phyloP scores from a whole-genome alignment of 2,329 filamentous ascomycete genomes.

The Achaetomium macrosporum region DNA sequence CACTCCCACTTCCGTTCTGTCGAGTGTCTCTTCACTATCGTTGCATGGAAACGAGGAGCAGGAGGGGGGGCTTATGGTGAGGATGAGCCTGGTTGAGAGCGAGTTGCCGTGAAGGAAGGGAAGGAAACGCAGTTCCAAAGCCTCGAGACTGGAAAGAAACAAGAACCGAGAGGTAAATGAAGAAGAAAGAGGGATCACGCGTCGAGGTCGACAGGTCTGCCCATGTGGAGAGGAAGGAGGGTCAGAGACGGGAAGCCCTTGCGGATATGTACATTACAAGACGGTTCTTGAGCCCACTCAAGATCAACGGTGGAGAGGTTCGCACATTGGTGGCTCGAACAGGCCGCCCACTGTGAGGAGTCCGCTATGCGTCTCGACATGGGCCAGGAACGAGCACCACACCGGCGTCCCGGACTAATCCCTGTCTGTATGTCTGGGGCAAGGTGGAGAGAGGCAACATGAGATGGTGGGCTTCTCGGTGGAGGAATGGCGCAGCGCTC shows the following conservation, averaged over 20 bases:
- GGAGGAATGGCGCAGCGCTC: constrained; percentile 34
- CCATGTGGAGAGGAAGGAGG: constrained; percentile 40
- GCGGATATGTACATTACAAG: constrained; percentile 46
- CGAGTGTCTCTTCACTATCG: constrained; percentile 16
- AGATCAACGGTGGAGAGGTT: constrained; percentile 34
- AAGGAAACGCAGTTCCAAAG: constrained; percentile 38
- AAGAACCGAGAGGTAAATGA: constrained; percentile 44
- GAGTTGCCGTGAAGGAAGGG: constrained; percentile 39
- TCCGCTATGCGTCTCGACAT: constrained; percentile 38
- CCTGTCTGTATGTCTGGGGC: constrained; percentile 39
- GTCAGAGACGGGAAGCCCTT: constrained; percentile 35
- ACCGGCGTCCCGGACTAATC: constrained; percentile 21
- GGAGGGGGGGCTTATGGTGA: constrained; percentile 14
- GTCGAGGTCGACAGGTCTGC: constrained; percentile 42
- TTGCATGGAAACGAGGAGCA: constrained; percentile 8
- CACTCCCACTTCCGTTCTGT: constrained; percentile 6
- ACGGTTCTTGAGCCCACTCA: constrained; percentile 29
- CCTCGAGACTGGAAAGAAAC: constrained; percentile 42
- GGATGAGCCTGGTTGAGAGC: constrained; percentile 17
- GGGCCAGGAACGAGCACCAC: constrained; percentile 26
- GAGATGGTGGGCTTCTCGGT: constrained; percentile 30
- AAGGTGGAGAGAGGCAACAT: constrained; percentile 35
- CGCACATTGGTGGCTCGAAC: constrained; percentile 33
- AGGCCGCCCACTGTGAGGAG: constrained; percentile 21
- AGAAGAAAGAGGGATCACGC: constrained; percentile 38